phyloP scores from a whole-genome alignment of 129 eudicot genomes.

The Cynara cardunculus region DNA sequence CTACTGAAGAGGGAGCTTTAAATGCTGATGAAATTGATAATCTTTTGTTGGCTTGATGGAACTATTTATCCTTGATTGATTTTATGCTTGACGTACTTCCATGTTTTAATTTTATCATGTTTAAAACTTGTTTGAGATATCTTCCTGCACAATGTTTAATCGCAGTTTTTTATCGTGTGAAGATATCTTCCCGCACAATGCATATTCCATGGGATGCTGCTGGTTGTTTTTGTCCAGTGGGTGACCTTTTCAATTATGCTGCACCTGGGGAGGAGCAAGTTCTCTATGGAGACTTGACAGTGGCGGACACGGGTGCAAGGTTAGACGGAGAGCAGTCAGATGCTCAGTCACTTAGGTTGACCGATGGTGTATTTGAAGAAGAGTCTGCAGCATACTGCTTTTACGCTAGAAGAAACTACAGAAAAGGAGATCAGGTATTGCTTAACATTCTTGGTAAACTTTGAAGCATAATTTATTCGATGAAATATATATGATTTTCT shows the following conservation, averaged over 20 bases:
- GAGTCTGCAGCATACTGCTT: constrained; percentile 59
- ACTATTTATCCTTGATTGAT: not conserved
- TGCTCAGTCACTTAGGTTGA: constrained; percentile 46
- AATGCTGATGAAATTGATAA: not conserved
- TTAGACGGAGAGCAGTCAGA: constrained; percentile 21
- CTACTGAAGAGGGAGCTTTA: not conserved
- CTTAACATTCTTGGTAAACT: not conserved
- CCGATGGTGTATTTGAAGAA: constrained; percentile 85
- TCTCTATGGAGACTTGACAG: constrained; percentile 15
- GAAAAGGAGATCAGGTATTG: constrained; percentile 78
- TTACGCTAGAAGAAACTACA: constrained; percentile 68
- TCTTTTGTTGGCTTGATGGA: not conserved
- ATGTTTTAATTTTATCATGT: not conserved
- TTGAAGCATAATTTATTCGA: not conserved
- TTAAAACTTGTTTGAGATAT: constrained; percentile 4
- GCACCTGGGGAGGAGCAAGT: constrained; percentile 72
- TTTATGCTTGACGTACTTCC: not conserved
- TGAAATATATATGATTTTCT: not conserved
- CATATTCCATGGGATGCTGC: constrained; percentile 94
- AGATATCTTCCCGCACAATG: constrained; percentile 97
- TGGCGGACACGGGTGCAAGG: constrained; percentile 11
- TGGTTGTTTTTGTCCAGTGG: constrained; percentile 96
- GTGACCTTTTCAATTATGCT: constrained; percentile 87
- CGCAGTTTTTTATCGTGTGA: constrained; percentile 11
- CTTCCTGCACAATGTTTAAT: not conserved